phyloP scores from a whole-genome alignment of 305 asterid species.

The Fraxinus albicans region DNA sequence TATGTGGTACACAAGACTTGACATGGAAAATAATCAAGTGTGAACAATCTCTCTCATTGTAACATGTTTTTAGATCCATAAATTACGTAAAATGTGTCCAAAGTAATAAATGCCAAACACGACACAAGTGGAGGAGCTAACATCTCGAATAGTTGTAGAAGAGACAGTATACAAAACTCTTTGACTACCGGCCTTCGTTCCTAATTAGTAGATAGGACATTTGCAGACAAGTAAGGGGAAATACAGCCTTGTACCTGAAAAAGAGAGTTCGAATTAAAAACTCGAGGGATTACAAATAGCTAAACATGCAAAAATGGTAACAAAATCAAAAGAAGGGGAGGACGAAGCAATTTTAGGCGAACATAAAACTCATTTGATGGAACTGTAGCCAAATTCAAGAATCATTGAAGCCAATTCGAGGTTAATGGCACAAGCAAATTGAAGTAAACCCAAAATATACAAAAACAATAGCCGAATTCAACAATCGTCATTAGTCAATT shows the following conservation, averaged over 20 bases:
- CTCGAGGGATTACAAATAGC: not conserved
- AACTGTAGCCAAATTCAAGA: not conserved
- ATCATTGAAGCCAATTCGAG: not conserved
- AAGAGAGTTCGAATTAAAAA: conserved; percentile 17
- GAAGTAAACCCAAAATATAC: not conserved
- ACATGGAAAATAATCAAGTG: not conserved
- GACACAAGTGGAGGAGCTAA: not conserved
- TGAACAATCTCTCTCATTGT: not conserved
- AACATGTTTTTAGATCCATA: not conserved
- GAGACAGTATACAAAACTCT: conserved; percentile 1
- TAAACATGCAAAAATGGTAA: not conserved
- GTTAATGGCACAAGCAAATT: not conserved
- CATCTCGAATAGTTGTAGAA: not conserved
- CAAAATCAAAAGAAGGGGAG: conserved; percentile 4
- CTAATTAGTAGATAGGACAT: conserved; percentile 64
- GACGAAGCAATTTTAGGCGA: not conserved
- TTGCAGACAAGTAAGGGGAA: conserved; percentile 80
- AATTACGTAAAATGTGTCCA: not conserved
- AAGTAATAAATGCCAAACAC: not conserved
- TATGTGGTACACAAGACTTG: not conserved
- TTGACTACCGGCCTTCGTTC: not conserved
- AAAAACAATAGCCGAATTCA: not conserved
- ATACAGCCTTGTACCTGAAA: conserved; percentile 85
- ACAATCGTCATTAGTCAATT: not conserved
- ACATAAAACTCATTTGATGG: not conserved